These are phyloP conservation scores for Populus simonii DNA, from an alignment of 345 rosid species.

Conservation along the genomic window DNA sequence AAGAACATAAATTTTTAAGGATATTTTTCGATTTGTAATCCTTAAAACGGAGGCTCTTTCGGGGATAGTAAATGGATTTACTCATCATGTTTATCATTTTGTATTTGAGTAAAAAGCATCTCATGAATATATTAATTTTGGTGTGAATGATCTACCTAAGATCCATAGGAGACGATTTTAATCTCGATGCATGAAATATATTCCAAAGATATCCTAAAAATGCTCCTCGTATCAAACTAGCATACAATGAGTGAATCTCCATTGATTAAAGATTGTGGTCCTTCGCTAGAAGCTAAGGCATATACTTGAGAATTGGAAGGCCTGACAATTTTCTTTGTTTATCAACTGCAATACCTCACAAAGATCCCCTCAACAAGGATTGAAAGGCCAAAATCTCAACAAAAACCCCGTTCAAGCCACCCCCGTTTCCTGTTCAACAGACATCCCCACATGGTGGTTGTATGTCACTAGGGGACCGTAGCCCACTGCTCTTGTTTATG, in stretches of 20 bases:
- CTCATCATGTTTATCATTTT: too few relatives aligned
- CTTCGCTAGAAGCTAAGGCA: neutral
- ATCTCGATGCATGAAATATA: too few relatives aligned
- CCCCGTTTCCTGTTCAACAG: slow-evolving; percentile 20
- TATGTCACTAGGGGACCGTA: slow-evolving; percentile 16
- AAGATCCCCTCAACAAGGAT: neutral
- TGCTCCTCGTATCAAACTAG: neutral
- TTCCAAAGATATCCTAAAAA: too few relatives aligned
- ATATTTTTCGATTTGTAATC: too few relatives aligned
- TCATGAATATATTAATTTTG: too few relatives aligned
- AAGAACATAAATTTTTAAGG: too few relatives aligned
- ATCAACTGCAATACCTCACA: neutral
- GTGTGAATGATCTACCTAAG: too few relatives aligned
- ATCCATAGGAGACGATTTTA: too few relatives aligned
- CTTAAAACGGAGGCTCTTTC: too few relatives aligned
- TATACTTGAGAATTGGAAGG: too few relatives aligned
- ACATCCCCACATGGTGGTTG: slow-evolving; percentile 16
- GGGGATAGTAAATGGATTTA: too few relatives aligned
- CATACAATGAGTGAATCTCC: neutral
- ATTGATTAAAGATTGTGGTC: neutral
- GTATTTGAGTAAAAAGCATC: too few relatives aligned
- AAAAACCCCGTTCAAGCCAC: slow-evolving; percentile 15
- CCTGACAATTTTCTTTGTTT: neutral
- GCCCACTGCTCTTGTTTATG: slow-evolving; percentile 20
- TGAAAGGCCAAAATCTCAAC: neutral